Percentiles rank a stretch among this genome's conserved stretches.
Conservation (phyloP, 805 yeast species). For the Wickerhamiella kurtzmanii region DNA sequence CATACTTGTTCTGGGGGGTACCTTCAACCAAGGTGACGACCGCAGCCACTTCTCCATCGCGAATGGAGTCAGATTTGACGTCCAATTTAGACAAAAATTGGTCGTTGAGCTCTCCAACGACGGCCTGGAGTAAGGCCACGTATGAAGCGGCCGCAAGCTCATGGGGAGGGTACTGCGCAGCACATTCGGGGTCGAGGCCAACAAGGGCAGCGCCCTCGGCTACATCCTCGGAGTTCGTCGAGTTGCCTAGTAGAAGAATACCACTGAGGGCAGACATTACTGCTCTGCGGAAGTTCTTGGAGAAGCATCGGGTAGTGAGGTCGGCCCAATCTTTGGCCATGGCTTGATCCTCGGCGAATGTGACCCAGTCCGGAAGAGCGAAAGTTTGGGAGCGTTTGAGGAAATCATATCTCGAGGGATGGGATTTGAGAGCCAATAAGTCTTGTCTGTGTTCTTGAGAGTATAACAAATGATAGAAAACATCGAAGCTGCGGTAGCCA, state of each 20-base stretch:
- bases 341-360: conserved; percentile 27
- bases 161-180: conserved; percentile 19
- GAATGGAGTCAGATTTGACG: conserved; percentile 9
- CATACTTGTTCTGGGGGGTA: conserved; percentile 16
- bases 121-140: conserved; percentile 22
- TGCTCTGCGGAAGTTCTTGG: conserved; percentile 24
- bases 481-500: conserved; percentile 25
- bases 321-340: conserved; percentile 31
- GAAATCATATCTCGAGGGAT: conserved; percentile 22
- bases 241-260: conserved; percentile 27
- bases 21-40: conserved; percentile 29
- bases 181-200: conserved; percentile 25
- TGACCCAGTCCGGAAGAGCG: conserved; percentile 26
- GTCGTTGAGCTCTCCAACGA: conserved; percentile 25
- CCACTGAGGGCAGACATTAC: conserved; percentile 28
- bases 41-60: conserved; percentile 21
- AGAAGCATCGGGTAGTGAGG: conserved; percentile 25
- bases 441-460: conserved; percentile 20
- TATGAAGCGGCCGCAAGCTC: conserved; percentile 27
- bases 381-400: conserved; percentile 22
- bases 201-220: conserved; percentile 31
- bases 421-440: conserved; percentile 21
- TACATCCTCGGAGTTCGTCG: conserved; percentile 20
- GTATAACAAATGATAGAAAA: conserved; percentile 27
- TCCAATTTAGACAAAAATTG: conserved; percentile 24